These are phyloP conservation scores for Fomitopsis betulina DNA, from an alignment of 1,284 basidiomycete genomes.

Conservation along the genomic window DNA sequence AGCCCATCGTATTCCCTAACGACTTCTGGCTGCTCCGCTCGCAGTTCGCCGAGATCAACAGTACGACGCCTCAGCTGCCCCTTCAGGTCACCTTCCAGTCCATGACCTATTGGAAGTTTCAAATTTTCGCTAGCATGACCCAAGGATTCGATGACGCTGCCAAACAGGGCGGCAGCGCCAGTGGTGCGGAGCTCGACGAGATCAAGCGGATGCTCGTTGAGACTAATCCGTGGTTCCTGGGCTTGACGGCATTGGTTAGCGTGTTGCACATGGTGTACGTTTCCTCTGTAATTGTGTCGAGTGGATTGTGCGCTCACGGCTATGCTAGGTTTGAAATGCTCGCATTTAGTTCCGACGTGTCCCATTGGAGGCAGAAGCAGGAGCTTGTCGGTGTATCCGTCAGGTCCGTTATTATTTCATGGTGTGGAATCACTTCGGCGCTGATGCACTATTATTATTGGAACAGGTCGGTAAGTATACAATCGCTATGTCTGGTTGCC, in stretches of 20 bases:
- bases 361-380: constrained; percentile 92
- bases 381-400: constrained; percentile 84
- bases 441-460: constrained; percentile 3
- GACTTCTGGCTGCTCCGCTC: constrained; percentile 91
- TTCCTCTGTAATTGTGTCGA: neutral
- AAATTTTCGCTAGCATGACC: constrained; percentile 77
- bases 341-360: constrained; percentile 91
- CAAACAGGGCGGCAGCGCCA: constrained; percentile 56
- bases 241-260: constrained; percentile 77
- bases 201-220: constrained; percentile 92
- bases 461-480: constrained; percentile 35
- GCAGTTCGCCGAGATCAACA: constrained; percentile 77
- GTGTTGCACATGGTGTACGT: constrained; percentile 83
- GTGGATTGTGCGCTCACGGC: neutral
- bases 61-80: constrained; percentile 68
- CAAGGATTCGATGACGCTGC: constrained; percentile 80
- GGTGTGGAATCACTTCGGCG: neutral
- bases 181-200: constrained; percentile 81
- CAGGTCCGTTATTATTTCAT: constrained; percentile 41
- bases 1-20: constrained; percentile 89
- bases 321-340: constrained; percentile 81
- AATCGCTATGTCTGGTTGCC: constrained; percentile 7
- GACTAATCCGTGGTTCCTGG: constrained; percentile 90
- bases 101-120: constrained; percentile 84
- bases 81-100: constrained; percentile 83